Evolutionary conservation across 148 eudicot species (phyloP).

Genomic region (Amaranthus cruentus): DNA sequence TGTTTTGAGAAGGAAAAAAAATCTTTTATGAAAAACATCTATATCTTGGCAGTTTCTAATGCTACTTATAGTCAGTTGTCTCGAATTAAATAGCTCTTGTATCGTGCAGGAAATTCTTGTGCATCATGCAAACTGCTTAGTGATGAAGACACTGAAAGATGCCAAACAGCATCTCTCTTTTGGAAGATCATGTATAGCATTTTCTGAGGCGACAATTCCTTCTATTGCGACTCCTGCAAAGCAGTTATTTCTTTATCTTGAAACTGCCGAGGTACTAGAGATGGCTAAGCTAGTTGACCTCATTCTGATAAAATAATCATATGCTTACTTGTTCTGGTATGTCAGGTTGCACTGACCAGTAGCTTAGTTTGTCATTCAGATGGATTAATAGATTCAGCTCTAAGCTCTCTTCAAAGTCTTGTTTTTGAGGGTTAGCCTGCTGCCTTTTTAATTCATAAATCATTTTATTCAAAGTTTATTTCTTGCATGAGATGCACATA

Average conservation of each 20-base stretch:
- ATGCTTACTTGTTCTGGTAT: background rate
- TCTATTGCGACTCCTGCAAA: conserved; percentile 39
- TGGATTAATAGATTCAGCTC: conserved; percentile 60
- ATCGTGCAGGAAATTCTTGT: conserved; percentile 64
- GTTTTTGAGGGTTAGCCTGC: conserved; percentile 43
- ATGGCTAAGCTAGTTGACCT: background rate
- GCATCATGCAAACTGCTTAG: conserved; percentile 55
- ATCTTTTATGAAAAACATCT: background rate
- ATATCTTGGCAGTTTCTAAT: background rate
- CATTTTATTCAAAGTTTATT: background rate
- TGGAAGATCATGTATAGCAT: conserved; percentile 66
- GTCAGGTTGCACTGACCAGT: conserved; percentile 55
- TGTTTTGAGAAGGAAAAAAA: background rate
- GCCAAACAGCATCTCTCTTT: conserved; percentile 35
- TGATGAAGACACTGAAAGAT: conserved; percentile 39
- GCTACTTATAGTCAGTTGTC: background rate
- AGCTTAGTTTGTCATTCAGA: conserved; percentile 68
- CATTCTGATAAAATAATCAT: background rate
- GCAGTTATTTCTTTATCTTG: conserved; percentile 65
- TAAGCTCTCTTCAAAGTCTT: conserved; percentile 41
- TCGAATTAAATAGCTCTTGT: background rate
- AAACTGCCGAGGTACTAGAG: conserved; percentile 59
- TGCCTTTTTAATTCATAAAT: background rate
- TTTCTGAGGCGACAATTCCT: conserved; percentile 74
- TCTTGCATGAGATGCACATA: background rate